Base-by-base conservation (phyloP, 1,284 basidiomycete genomes). In the Porogramme epimiltina region DNA sequence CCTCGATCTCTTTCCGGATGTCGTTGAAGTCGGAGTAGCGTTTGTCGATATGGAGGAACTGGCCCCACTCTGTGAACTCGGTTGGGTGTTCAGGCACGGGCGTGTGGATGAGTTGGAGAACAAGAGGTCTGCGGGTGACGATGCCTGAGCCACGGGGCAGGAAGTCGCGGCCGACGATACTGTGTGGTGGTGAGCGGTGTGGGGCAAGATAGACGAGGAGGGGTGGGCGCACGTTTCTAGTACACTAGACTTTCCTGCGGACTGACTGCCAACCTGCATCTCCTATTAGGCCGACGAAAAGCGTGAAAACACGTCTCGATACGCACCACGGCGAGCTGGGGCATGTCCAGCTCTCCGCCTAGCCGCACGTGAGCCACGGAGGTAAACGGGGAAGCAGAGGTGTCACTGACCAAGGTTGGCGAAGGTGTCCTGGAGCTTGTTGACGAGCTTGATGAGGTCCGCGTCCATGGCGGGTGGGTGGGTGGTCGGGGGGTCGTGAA, bases 1-100 rank as follows among this genome's bases (percentile, higher is more conserved):
- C 91, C 73, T 99, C 96, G 59, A 99, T 99, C 75, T 99, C 97
- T 60, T 89, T 89, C 34, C 95, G 82, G 61, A 99, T 91, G 64
- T 98, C 95, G 48, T 82, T 79, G 68, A 97, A 98, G 68, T 98
- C 95, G 42, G 93, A 95, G 73, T 96, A 98, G 45, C 91, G 85
- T 69, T 93, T 93, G 80, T 98, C 95, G 57, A 96, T 80, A 71
- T 99, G 96, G 26, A 98, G 80, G 72, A 99, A 99, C 72, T 99
- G 96, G 47, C 86, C 96, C 84, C 95, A 98, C 78, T 96, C 95
- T 23, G 83, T 84, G 59, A 80, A 78, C 31, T 74, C 69, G 23
- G 78, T 70, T 34, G 60, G 36, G 68, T 51, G 24, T 9, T 77
- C 71, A 19, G 81, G 77, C 33, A 77, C 66, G 26, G 90, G 85